Evolutionary conservation across 2,329 filamentous ascomycete species (phyloP), one percentile per base, ranked within the genome.

Genomic region (Colletotrichum cordylinicola): DNA sequence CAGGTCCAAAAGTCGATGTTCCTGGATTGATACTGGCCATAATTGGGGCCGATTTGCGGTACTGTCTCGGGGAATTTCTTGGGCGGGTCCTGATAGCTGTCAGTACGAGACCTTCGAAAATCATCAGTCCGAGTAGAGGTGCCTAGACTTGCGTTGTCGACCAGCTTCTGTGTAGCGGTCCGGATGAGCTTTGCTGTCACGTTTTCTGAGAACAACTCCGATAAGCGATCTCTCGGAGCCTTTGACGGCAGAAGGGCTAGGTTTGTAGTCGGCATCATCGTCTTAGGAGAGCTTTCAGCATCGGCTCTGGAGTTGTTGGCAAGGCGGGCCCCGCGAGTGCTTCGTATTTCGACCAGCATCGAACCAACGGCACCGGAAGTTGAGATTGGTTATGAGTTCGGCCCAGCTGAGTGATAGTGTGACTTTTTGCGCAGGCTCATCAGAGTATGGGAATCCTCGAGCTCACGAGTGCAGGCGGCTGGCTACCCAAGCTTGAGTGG

Each of bases 1-100:
- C 74, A 76, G 10, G 74, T 76, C 74, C 74, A 76, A 35, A 76
- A 76, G 8, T 74, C 70, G 60, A 67, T 52, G n/a, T 69, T 60
- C 13, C 66, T 31, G 21, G 62, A 56, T 18, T 39, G 27, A 10
- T 73, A 78, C 9, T 35, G 56, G 43, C 71, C 68, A 48, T 43
- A 43, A 3, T 58, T 21, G 6, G 43, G 58, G 6, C 67, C 74
- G 18, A 37, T 35, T n/a, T 77, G 77, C n/a, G 74, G 62, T 6
- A 78, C 77, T 4, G 27, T 29, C 27, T 58, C 55, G 13, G 55
- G 24, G 24, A 27, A 58, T 16, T 27, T 58, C 21, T 16, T 27
- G 27, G 55, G 55, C 55, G 55, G 55, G 9, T 29, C 16, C 55
- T 58, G 24, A 15, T 29, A 58, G 15, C 16, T 27, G 21, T 29